These are phyloP conservation scores for Eucalyptus marginata DNA, from an alignment of 345 rosid genomes.

Conservation along the genomic window DNA sequence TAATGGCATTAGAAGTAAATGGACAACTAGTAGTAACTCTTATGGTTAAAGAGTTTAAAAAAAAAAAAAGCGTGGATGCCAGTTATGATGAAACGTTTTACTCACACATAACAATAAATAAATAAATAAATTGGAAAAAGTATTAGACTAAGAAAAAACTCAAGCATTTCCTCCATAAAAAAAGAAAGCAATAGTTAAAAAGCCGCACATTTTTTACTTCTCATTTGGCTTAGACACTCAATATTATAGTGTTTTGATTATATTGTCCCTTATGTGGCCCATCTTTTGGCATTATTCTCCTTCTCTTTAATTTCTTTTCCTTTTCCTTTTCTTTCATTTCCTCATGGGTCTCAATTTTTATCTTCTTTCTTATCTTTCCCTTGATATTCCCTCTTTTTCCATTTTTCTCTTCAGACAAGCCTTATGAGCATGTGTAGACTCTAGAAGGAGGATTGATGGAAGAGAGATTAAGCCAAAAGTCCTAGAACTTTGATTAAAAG, in stretches of 20 bases:
- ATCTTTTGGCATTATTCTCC: not conserved
- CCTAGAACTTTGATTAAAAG: not conserved
- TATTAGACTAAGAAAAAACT: not conserved
- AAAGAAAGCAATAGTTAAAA: not conserved
- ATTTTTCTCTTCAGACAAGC: no score
- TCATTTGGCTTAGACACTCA: rapidly evolving
- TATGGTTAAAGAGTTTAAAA: not conserved
- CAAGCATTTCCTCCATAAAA: not conserved
- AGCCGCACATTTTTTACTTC: rapidly evolving
- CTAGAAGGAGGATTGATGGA: no score
- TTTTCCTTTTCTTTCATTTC: no score
- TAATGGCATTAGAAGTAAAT: not conserved
- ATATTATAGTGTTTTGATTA: no score
- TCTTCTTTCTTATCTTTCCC: not conserved
- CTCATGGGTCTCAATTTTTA: not conserved
- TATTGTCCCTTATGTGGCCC: not conserved
- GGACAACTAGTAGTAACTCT: not conserved
- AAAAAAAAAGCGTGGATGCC: not conserved
- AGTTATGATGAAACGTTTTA: not conserved
- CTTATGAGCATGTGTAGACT: not conserved
- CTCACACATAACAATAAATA: not conserved
- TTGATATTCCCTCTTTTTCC: not conserved
- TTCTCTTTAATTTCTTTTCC: rapidly evolving
- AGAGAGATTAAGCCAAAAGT: not conserved
- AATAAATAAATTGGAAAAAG: not conserved